Conservation (phyloP, 352 stramenopile genomes). For the Saprolegnia parasitica region DNA sequence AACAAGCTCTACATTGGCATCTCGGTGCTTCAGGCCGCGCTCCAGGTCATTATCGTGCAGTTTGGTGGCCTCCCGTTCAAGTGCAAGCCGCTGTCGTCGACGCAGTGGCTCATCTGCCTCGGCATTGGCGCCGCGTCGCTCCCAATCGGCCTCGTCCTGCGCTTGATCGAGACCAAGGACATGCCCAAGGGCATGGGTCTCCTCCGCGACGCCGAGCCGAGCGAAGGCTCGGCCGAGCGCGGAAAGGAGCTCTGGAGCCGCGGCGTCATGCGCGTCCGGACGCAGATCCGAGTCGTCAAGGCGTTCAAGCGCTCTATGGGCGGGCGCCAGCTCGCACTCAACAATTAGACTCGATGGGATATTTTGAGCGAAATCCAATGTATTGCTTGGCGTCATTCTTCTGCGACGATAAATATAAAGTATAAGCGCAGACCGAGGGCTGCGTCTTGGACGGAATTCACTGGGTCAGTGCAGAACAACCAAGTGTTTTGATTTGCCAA, state of each 20-base stretch:
- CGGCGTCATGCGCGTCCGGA: constrained; percentile 45
- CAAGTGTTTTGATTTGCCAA: too few relatives aligned
- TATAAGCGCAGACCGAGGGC: too few relatives aligned
- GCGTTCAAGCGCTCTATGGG: constrained; percentile 42
- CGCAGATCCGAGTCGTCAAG: constrained; percentile 60
- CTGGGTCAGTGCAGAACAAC: too few relatives aligned
- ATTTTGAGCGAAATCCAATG: too few relatives aligned
- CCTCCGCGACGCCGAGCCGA: constrained; percentile 44
- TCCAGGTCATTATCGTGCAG: constrained; percentile 95
- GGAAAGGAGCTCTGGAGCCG: constrained; percentile 57
- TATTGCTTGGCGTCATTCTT: too few relatives aligned
- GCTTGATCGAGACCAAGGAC: constrained; percentile 51
- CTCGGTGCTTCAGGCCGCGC: constrained; percentile 77
- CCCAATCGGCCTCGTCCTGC: constrained; percentile 49
- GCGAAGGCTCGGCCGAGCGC: constrained; percentile 34
- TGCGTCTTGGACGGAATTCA: too few relatives aligned
- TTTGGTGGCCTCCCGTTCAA: constrained; percentile 79
- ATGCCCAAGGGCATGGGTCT: constrained; percentile 46
- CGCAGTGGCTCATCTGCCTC: constrained; percentile 60
- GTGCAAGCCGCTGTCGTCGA: constrained; percentile 39
- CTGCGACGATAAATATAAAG: too few relatives aligned
- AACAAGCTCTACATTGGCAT: constrained; percentile 93
- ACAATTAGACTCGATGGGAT: background rate
- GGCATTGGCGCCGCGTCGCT: constrained; percentile 46
- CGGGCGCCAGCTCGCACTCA: background rate